Percentiles rank a stretch among this genome's conserved stretches.
phyloP scores from a whole-genome alignment of 345 rosid species.

The Laguncularia racemosa region DNA sequence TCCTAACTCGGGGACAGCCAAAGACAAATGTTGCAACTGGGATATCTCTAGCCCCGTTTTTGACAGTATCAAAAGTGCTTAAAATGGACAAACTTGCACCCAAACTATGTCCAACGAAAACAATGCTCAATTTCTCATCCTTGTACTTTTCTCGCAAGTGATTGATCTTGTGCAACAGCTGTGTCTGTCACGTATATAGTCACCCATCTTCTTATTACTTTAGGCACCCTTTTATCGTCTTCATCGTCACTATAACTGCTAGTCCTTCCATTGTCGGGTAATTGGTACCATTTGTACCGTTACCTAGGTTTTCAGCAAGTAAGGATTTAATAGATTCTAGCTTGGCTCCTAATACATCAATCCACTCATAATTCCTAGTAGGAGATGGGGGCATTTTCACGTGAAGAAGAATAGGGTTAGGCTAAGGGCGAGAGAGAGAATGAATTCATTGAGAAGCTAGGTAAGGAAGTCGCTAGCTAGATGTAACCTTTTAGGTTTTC shows the following conservation, averaged over 20 bases:
- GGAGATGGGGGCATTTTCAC: conserved; percentile 18
- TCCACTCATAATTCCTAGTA: conserved; percentile 79
- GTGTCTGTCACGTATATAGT: conserved; percentile 57
- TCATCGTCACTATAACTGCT: conserved; percentile 16
- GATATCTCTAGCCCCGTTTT: conserved; percentile 46
- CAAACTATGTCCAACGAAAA: conserved; percentile 72
- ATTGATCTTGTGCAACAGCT: conserved; percentile 42
- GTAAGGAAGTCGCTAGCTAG: too few species aligned
- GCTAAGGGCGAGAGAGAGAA: too few species aligned
- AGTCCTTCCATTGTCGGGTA: too few species aligned
- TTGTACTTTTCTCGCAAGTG: conserved; percentile 39
- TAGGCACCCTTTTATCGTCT: conserved; percentile 29
- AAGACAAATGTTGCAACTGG: conserved; percentile 69
- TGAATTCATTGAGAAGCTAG: too few species aligned
- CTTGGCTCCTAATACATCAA: conserved; percentile 55
- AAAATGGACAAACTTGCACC: conserved; percentile 73
- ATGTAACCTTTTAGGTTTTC: too few species aligned
- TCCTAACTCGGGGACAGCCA: conserved; percentile 74
- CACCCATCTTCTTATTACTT: conserved; percentile 81
- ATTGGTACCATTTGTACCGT: too few species aligned
- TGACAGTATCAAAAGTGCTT: conserved; percentile 57
- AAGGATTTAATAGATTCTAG: conserved; percentile 40
- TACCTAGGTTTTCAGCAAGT: conserved; percentile 5
- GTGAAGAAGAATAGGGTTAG: too few species aligned
- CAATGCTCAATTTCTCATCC: conserved; percentile 55